Conservation (phyloP, 2,329 filamentous ascomycete genomes). For the Alternaria ethzedia region DNA sequence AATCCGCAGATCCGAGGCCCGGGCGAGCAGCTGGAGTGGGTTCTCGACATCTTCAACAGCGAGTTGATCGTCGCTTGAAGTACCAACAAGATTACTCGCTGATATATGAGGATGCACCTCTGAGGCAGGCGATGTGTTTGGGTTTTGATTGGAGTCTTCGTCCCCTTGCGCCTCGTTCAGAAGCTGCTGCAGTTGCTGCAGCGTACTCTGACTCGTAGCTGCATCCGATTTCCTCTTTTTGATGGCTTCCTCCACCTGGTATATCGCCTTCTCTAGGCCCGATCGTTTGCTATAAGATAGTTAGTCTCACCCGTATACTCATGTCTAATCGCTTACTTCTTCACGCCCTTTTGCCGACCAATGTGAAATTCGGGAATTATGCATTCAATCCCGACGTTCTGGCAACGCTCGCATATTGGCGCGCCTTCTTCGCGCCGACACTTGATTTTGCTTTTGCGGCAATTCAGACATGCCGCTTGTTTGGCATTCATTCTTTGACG, state of each 20-base stretch:
- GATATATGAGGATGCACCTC: background rate
- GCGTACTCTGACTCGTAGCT: conserved; percentile 27
- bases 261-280: conserved; percentile 75
- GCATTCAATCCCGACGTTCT: conserved; percentile 65
- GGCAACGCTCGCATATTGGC: conserved; percentile 66
- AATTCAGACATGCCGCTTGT: conserved; percentile 67
- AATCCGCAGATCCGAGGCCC: conserved; percentile 72
- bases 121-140: conserved; percentile 2
- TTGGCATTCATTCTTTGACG: conserved; percentile 33
- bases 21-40: conserved; percentile 73
- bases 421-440: conserved; percentile 61
- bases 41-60: conserved; percentile 77
- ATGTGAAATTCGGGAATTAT: conserved; percentile 72
- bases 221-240: conserved; percentile 41
- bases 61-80: conserved; percentile 52
- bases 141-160: conserved; percentile 6
- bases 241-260: conserved; percentile 73
- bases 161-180: conserved; percentile 56
- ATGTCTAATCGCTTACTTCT: conserved; percentile 63
- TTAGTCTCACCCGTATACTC: conserved; percentile 5
- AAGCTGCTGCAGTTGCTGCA: conserved; percentile 55
- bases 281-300: conserved; percentile 67
- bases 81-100: conserved; percentile 36
- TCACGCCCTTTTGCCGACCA: conserved; percentile 76
- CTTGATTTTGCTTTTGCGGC: conserved; percentile 71